phyloP scores from a whole-genome alignment of 2,329 filamentous ascomycete species.

The Apiospora sp. region DNA sequence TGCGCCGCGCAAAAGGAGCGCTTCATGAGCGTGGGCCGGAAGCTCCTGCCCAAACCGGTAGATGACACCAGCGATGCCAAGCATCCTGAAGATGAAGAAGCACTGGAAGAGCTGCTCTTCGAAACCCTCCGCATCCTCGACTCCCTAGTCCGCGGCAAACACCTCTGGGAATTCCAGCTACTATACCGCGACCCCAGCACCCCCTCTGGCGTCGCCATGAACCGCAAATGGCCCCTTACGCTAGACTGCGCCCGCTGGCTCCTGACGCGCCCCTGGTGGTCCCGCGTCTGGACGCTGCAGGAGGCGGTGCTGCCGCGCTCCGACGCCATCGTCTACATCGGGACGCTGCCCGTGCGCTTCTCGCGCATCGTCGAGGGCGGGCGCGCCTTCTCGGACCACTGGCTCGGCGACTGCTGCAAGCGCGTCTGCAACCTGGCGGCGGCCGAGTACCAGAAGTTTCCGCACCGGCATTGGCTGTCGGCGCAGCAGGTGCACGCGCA shows the following conservation, averaged over 20 bases:
- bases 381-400: neutral
- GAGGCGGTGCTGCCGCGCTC: slow-evolving; percentile 5
- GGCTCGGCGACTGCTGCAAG: slow-evolving; percentile 1
- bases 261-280: slow-evolving; percentile 16
- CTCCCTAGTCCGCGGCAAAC: neutral
- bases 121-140: neutral
- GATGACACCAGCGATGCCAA: neutral
- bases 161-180: slow-evolving; percentile 4
- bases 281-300: slow-evolving; percentile 13
- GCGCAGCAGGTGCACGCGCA: neutral
- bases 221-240: neutral
- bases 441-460: slow-evolving; percentile 9
- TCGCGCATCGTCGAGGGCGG: slow-evolving; percentile 11
- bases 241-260: slow-evolving; percentile 9
- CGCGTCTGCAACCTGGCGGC: slow-evolving; percentile 7
- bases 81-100: neutral
- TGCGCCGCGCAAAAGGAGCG: no score
- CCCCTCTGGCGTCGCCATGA: neutral
- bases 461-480: neutral
- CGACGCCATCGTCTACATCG: slow-evolving; percentile 8
- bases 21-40: neutral
- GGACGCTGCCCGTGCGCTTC: slow-evolving; percentile 13
- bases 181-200: neutral
- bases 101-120: neutral
- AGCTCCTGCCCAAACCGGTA: neutral